Percentiles rank a stretch among this genome's conserved stretches.
phyloP scores from a whole-genome alignment of 345 rosid species.

The Brassica nigra region DNA sequence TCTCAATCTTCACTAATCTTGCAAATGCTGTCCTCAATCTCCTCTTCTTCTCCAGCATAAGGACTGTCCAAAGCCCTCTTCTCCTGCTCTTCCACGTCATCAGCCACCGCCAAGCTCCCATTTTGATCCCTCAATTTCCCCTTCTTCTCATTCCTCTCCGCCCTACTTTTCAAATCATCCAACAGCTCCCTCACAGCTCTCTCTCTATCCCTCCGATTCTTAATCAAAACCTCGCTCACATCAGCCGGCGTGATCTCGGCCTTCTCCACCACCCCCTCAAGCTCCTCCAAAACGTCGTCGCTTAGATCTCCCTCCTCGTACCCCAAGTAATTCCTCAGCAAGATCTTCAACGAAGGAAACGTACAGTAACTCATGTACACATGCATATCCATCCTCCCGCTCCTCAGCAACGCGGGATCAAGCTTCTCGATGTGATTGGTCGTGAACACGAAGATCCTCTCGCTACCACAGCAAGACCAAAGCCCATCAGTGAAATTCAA shows the following conservation, averaged over 20 bases:
- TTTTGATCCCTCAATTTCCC: background rate
- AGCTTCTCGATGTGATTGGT: slow-evolving; percentile 35
- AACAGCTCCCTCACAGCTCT: slow-evolving; percentile 24
- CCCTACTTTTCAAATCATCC: slow-evolving; percentile 6
- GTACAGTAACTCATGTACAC: slow-evolving; percentile 28
- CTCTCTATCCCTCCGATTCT: slow-evolving; percentile 27
- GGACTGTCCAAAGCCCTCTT: slow-evolving; percentile 28
- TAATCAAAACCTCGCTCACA: slow-evolving; percentile 32
- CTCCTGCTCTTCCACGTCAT: slow-evolving; percentile 28
- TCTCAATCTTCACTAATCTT: slow-evolving; percentile 16
- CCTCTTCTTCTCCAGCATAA: slow-evolving; percentile 10
- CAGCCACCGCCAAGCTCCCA: background rate
- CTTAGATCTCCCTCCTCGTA: slow-evolving; percentile 37
- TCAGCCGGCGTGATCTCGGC: slow-evolving; percentile 40
- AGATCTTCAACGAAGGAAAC: slow-evolving; percentile 25
- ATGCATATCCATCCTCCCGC: slow-evolving; percentile 38
- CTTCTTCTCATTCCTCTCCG: slow-evolving; percentile 14
- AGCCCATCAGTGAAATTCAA: slow-evolving; percentile 35
- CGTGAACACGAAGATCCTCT: slow-evolving; percentile 37
- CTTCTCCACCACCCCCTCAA: slow-evolving; percentile 47
- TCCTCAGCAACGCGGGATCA: slow-evolving; percentile 36
- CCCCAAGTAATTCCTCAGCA: slow-evolving; percentile 33
- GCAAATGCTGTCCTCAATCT: slow-evolving; percentile 33
- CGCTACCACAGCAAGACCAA: slow-evolving; percentile 37
- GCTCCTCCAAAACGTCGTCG: slow-evolving; percentile 36